phyloP scores from a whole-genome alignment of 129 eudicot genomes.

The Deinandra increscens region DNA sequence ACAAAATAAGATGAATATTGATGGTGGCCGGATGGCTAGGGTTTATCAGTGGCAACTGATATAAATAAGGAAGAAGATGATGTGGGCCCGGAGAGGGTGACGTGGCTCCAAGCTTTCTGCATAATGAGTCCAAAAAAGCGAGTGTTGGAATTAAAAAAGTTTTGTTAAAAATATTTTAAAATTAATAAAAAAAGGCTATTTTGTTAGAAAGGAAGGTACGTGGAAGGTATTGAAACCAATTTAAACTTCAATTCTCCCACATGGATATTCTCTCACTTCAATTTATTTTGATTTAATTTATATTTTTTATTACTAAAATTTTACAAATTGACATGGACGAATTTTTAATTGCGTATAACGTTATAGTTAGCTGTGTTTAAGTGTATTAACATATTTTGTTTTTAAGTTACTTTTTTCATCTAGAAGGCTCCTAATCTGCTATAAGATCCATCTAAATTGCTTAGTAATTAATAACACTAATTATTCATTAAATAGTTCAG shows the following conservation, averaged over 20 bases:
- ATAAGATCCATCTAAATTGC: no score
- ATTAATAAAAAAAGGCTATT: neutral
- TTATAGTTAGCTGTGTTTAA: no score
- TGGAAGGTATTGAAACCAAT: conserved; percentile 28
- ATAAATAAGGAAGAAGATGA: conserved; percentile 39
- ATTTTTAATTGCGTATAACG: no score
- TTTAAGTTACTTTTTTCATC: no score
- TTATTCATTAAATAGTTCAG: no score
- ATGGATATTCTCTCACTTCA: conserved; percentile 37
- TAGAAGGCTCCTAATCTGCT: no score
- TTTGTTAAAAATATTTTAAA: neutral
- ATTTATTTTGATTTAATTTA: neutral
- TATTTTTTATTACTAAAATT: neutral
- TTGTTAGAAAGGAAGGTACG: conserved; percentile 38
- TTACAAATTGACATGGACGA: no score
- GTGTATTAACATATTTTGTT: no score
- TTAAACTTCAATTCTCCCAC: conserved; percentile 40
- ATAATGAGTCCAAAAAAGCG: conserved; percentile 28
- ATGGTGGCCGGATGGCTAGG: conserved; percentile 23
- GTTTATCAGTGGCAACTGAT: conserved; percentile 25
- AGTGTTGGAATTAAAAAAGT: neutral
- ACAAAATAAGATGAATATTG: neutral
- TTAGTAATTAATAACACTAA: no score
- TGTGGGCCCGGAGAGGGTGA: conserved; percentile 16
- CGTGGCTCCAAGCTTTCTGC: conserved; percentile 37